phyloP scores from a whole-genome alignment of 2,329 filamentous ascomycete genomes.

The Diaporthe caulivora region DNA sequence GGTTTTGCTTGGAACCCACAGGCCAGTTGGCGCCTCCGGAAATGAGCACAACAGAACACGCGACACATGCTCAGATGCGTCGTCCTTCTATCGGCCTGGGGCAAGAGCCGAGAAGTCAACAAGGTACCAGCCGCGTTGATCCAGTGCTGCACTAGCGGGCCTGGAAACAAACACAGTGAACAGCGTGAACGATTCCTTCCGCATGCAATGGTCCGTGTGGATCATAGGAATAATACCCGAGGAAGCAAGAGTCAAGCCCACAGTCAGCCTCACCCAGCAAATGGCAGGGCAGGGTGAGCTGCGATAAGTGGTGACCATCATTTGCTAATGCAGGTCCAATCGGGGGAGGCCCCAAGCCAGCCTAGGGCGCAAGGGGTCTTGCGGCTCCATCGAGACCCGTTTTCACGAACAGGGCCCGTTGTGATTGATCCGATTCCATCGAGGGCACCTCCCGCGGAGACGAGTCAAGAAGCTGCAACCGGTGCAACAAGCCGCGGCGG shows the following conservation, averaged over 20 bases:
- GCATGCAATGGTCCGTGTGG: slow-evolving; percentile 24
- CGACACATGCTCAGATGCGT: slow-evolving; percentile 27
- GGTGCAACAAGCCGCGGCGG: background rate
- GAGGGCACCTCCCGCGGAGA: slow-evolving; percentile 21
- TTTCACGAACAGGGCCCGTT: slow-evolving; percentile 31
- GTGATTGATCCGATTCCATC: slow-evolving; percentile 32
- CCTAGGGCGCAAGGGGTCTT: slow-evolving; percentile 27
- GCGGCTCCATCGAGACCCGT: slow-evolving; percentile 35
- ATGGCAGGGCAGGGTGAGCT: slow-evolving; percentile 24
- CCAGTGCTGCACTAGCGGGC: slow-evolving; percentile 15
- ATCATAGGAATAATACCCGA: slow-evolving; percentile 34
- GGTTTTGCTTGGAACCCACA: slow-evolving; percentile 33
- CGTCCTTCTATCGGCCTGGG: slow-evolving; percentile 3
- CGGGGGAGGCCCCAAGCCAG: slow-evolving; percentile 35
- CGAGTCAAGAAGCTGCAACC: slow-evolving; percentile 29
- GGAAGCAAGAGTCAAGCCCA: slow-evolving; percentile 31
- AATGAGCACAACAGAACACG: slow-evolving; percentile 32
- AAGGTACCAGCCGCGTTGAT: slow-evolving; percentile 24
- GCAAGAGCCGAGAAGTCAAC: slow-evolving; percentile 4
- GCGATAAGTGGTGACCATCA: slow-evolving; percentile 37
- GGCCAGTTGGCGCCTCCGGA: slow-evolving; percentile 30
- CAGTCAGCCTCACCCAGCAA: slow-evolving; percentile 36
- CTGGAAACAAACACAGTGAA: slow-evolving; percentile 26
- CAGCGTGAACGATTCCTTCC: background rate
- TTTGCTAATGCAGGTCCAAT: slow-evolving; percentile 39